A percentile compares a stretch with the other conserved stretches of the same genome.
Evolutionary conservation across 2,329 filamentous ascomycete genomes (phyloP).

Genomic region (Apiospora saccharicola): DNA sequence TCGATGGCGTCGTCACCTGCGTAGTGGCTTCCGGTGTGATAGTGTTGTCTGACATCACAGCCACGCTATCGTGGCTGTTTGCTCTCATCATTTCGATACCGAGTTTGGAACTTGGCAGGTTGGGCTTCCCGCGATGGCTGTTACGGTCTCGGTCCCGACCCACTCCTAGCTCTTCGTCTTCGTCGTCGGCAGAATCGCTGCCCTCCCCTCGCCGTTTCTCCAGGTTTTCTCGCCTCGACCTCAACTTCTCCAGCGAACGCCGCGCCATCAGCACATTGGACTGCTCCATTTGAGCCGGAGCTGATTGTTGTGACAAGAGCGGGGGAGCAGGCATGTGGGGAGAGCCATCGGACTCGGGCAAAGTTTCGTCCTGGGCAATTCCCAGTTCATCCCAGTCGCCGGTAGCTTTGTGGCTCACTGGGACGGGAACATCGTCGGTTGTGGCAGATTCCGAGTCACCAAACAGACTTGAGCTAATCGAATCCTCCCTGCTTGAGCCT

Average conservation of each 20-base stretch:
- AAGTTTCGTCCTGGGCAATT: slow-evolving; percentile 70
- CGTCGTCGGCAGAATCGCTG: slow-evolving; percentile 88
- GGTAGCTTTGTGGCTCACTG: slow-evolving; percentile 75
- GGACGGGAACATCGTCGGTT: slow-evolving; percentile 79
- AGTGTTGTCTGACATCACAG: slow-evolving; percentile 57
- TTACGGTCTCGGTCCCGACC: slow-evolving; percentile 38
- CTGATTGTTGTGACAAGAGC: slow-evolving; percentile 68
- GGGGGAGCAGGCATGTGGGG: slow-evolving; percentile 57
- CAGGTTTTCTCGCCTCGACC: slow-evolving; percentile 75
- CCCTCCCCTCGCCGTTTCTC: slow-evolving; percentile 78
- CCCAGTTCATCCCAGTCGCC: slow-evolving; percentile 86
- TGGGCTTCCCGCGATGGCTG: slow-evolving; percentile 56
- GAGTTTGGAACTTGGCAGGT: slow-evolving; percentile 82
- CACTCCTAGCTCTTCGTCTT: slow-evolving; percentile 88
- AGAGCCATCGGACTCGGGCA: slow-evolving; percentile 43
- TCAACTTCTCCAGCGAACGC: slow-evolving; percentile 76
- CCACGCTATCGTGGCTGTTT: slow-evolving; percentile 87
- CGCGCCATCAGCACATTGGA: slow-evolving; percentile 57
- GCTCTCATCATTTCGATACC: slow-evolving; percentile 98
- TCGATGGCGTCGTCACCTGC: slow-evolving; percentile 58
- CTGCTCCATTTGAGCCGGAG: slow-evolving; percentile 67
- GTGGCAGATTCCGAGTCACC: slow-evolving; percentile 83
- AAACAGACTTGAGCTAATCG: slow-evolving; percentile 86
- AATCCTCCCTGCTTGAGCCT: slow-evolving; percentile 85
- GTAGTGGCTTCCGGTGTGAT: slow-evolving; percentile 55